Conservation (phyloP, 176 grass and related monocot genomes). For the Oryza longistaminata region DNA sequence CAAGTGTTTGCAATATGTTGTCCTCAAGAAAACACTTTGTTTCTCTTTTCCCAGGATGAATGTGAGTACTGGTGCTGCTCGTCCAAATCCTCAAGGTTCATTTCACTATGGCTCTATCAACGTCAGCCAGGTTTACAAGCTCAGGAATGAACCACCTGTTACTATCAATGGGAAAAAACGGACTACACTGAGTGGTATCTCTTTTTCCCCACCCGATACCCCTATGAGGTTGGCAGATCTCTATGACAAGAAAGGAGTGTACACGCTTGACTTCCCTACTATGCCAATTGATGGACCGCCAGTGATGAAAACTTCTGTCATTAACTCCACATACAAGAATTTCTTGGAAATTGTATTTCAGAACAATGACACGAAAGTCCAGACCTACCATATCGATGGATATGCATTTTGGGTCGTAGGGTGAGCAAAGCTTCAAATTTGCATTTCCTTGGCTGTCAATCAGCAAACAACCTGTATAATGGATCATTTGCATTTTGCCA, state of each 20-base stretch:
- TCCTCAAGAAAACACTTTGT: too few species aligned
- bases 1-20: too few species aligned
- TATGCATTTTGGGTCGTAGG: conserved; percentile 89
- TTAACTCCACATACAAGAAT: conserved; percentile 79
- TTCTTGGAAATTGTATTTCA: conserved; percentile 98
- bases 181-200: conserved; percentile 76
- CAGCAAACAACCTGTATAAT: neutral
- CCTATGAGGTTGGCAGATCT: conserved; percentile 86
- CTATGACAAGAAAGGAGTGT: conserved; percentile 60
- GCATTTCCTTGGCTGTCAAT: neutral
- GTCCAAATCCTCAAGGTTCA: conserved; percentile 95
- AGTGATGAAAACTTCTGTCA: conserved; percentile 59
- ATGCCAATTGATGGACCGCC: conserved; percentile 59
- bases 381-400: conserved; percentile 93
- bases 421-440: conserved; percentile 35
- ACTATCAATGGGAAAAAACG: conserved; percentile 67
- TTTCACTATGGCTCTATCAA: conserved; percentile 90
- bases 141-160: conserved; percentile 70
- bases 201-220: conserved; percentile 68
- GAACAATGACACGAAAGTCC: conserved; percentile 82
- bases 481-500: conserved; percentile 12
- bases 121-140: conserved; percentile 80
- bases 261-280: conserved; percentile 81
- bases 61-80: conserved; percentile 79
- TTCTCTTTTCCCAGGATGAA: conserved; percentile 62